Conservation (phyloP, 768 basidiomycete genomes). For the Phylloporus sp. region DNA sequence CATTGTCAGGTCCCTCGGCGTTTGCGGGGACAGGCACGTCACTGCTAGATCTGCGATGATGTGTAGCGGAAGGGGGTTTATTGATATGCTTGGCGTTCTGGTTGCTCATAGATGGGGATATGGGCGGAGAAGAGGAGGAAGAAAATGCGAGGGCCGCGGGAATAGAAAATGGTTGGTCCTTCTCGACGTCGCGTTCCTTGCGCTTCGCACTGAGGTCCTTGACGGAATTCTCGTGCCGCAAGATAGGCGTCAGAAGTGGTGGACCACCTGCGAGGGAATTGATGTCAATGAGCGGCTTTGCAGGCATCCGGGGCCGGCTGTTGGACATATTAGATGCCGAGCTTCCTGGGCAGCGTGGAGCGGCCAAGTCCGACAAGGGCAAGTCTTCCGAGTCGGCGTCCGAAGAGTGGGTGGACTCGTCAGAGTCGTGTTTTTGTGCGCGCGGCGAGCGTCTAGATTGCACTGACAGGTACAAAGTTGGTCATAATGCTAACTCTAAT, state of each 20-base stretch:
- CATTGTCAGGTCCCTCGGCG: constrained; percentile 10
- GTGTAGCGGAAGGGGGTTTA: constrained; percentile 2
- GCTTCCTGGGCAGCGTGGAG: constrained; percentile 64
- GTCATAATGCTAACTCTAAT: background rate
- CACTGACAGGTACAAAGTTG: constrained; percentile 1
- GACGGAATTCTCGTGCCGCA: constrained; percentile 28
- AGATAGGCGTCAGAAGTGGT: constrained; percentile 27
- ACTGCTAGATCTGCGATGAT: constrained; percentile 16
- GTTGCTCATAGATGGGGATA: constrained; percentile 13
- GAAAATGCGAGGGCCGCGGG: constrained; percentile 22
- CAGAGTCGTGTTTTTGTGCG: constrained; percentile 12
- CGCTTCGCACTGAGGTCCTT: constrained; percentile 16
- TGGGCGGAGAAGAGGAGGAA: constrained; percentile 16
- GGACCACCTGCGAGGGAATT: constrained; percentile 33
- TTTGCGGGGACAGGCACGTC: constrained; percentile 10
- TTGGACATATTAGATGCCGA: constrained; percentile 36
- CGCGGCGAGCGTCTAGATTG: background rate
- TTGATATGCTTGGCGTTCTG: background rate
- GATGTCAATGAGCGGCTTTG: constrained; percentile 43
- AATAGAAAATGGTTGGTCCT: constrained; percentile 29
- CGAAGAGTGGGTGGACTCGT: constrained; percentile 28
- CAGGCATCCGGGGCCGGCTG: constrained; percentile 28
- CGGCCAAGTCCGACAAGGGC: constrained; percentile 58
- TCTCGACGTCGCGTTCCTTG: constrained; percentile 20
- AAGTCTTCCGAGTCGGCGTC: constrained; percentile 51